Evolutionary conservation across 2,329 filamentous ascomycete species (phyloP).

Genomic region (Sarocladium kiliense): DNA sequence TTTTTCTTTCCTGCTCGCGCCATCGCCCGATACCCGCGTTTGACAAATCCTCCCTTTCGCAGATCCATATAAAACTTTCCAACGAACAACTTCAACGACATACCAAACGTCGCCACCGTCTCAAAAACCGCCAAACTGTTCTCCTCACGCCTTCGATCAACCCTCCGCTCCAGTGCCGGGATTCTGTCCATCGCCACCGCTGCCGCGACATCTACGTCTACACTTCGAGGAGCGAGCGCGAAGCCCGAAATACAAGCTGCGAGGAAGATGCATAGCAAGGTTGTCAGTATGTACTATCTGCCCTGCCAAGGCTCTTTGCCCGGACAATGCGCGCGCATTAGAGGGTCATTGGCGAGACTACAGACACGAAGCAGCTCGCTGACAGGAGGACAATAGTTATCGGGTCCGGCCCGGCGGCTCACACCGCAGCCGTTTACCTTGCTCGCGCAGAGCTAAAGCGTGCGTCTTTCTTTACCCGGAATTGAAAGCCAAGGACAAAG

Average conservation of each 20-base stretch:
- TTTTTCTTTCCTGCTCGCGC: neutral
- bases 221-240: conserved; percentile 49
- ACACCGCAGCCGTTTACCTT: conserved; percentile 95
- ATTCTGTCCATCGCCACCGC: conserved; percentile 67
- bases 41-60: conserved; percentile 3
- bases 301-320: too few species aligned
- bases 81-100: neutral
- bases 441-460: conserved; percentile 89
- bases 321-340: too few species aligned
- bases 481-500: neutral
- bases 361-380: too few species aligned
- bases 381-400: conserved; percentile 45
- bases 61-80: neutral
- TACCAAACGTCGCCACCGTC: neutral
- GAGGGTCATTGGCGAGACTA: too few species aligned
- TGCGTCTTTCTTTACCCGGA: conserved; percentile 29
- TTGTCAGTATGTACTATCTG: conserved; percentile 74
- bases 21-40: conserved; percentile 5
- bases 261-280: conserved; percentile 82
- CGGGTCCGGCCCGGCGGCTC: conserved; percentile 94
- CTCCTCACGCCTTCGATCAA: conserved; percentile 72
- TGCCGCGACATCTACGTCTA: conserved; percentile 56
- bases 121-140: conserved; percentile 73
- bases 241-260: conserved; percentile 30
- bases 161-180: conserved; percentile 69